Evolutionary conservation across 2,329 filamentous ascomycete genomes (phyloP).

Genomic region (Tolypocladium tundrense): DNA sequence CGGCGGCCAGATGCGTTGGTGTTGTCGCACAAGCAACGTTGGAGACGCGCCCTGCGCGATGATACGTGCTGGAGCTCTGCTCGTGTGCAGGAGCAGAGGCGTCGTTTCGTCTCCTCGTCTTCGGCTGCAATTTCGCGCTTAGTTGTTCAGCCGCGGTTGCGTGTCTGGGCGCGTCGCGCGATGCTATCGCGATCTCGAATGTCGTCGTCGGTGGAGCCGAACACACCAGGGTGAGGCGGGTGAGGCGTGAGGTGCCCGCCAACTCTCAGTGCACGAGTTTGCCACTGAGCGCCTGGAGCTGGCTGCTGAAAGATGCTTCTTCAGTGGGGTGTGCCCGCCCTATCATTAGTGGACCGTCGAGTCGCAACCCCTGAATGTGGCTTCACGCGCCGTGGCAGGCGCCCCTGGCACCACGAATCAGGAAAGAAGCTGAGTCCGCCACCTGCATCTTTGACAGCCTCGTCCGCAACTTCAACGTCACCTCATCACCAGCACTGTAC

Average conservation of each 20-base stretch:
- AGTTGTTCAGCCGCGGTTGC: neutral
- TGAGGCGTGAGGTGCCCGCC: neutral
- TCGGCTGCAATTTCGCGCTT: neutral
- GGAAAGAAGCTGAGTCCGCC: neutral
- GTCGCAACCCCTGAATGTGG: neutral
- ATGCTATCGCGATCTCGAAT: neutral
- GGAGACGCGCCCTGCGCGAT: neutral
- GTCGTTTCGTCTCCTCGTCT: neutral
- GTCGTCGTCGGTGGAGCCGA: neutral
- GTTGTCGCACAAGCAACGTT: slow-evolving; percentile 11
- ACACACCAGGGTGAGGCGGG: neutral
- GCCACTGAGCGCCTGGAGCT: neutral
- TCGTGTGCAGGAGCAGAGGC: too few species aligned
- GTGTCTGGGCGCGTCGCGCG: neutral
- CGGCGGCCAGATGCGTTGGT: neutral
- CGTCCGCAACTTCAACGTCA: neutral
- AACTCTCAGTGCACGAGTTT: too few species aligned
- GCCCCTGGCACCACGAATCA: neutral
- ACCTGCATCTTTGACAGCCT: neutral
- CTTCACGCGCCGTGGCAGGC: neutral
- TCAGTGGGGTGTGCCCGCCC: neutral
- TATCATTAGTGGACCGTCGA: neutral
- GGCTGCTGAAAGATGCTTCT: neutral
- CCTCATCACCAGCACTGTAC: neutral
- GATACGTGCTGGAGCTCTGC: neutral